These are phyloP conservation scores for Aquanectria penicillioides DNA, from an alignment of 2,329 filamentous ascomycete genomes.

Conservation along the genomic window DNA sequence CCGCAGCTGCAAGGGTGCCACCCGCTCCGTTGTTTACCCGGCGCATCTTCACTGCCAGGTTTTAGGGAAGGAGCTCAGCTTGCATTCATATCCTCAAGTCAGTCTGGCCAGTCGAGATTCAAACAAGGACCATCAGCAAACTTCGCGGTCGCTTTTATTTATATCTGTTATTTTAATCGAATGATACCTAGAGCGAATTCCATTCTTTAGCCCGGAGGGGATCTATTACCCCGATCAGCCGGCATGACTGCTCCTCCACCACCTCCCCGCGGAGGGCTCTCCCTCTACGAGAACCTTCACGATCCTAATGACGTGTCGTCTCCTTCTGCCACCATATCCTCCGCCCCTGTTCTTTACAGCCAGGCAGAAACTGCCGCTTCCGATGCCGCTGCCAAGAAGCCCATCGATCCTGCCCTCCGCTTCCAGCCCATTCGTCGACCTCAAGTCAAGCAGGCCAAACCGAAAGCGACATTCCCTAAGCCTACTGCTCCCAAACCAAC, in stretches of 20 bases:
- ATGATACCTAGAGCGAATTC: background rate
- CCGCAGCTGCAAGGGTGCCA: slow-evolving; percentile 10
- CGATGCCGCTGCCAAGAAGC: slow-evolving; percentile 68
- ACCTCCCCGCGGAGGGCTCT: slow-evolving; percentile 64
- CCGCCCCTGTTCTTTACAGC: slow-evolving; percentile 78
- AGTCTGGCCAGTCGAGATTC: background rate
- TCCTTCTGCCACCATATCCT: slow-evolving; percentile 74
- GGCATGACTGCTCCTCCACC: slow-evolving; percentile 47
- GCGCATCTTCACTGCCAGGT: slow-evolving; percentile 23
- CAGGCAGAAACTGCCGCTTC: slow-evolving; percentile 57
- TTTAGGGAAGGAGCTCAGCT: background rate
- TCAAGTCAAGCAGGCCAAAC: slow-evolving; percentile 66
- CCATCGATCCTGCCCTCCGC: slow-evolving; percentile 70
- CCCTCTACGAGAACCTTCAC: slow-evolving; percentile 86
- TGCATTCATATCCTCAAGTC: background rate
- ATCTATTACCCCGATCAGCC: slow-evolving; percentile 6
- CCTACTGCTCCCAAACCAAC: slow-evolving; percentile 46
- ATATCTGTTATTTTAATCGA: too few relatives aligned
- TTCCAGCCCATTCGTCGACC: slow-evolving; percentile 90
- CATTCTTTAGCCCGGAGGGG: background rate
- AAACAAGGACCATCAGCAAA: too few relatives aligned
- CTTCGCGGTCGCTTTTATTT: too few relatives aligned
- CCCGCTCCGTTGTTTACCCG: slow-evolving; percentile 44
- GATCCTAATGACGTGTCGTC: slow-evolving; percentile 62
- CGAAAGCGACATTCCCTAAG: slow-evolving; percentile 70